Base-by-base conservation (phyloP, 23 red algal genomes). In the Chondrus crispus region DNA sequence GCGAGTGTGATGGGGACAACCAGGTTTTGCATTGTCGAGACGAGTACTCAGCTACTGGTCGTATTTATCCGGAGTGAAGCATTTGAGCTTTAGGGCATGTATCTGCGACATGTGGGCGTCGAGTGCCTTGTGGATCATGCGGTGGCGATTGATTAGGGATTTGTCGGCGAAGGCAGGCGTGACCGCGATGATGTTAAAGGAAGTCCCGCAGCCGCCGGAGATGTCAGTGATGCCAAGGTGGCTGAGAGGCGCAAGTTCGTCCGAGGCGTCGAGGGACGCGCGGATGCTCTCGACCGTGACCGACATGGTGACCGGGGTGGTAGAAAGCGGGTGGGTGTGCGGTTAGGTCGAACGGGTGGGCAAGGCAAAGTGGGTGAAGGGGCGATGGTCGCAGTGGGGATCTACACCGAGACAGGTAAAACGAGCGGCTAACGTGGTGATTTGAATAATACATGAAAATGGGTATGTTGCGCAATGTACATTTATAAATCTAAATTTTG, bases 171-270 rank as follows among this genome's bases (percentile, higher is more conserved):
- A 90, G 20, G 86, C 71, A 43, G 19, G 1, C 10, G 86, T 62
- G 12, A 90, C 86, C 45, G 79, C 2, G 2, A 46, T 14, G 70
- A 90, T 42, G 43, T 54, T 68, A 50, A 90, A 90, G 1, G 70
- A 80, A 1, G 86, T 90, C 2, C 86, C 86, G 46, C 86, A 90
- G 51, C 68, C 68, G 38, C 46, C 68, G 26, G 86, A 90, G 7
- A 90, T 80, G 71, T 90, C 86, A 46, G 54, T 40, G 36, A 90
- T 71, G 0, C 62, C n/a, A 3, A 85, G 53, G 36, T 85, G 80
- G 35, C 20, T 80, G 2, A 50, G 5, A 80, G 46, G 13, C 57
- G 5, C 11, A 3, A 4, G 74, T 80, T 54, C 29, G 11, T 53
- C 5, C 6, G 7, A 18, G 57, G 46, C 42, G 46, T 33, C 9